Conservation (phyloP, 2,329 filamentous ascomycete species). For the Cadophora gregata region DNA sequence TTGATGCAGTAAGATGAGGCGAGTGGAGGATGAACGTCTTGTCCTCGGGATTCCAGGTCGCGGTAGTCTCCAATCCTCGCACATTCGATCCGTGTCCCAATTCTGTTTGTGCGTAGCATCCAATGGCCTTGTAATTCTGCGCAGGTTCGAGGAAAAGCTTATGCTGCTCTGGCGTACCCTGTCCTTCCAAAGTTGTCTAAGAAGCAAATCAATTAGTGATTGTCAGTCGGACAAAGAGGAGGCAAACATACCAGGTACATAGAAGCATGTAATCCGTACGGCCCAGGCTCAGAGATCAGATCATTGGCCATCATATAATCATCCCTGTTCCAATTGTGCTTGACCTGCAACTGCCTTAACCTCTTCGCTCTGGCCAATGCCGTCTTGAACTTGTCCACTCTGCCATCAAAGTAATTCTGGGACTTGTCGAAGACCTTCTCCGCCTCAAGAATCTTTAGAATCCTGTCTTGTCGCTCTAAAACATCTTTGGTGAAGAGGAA, state of each 20-base stretch:
- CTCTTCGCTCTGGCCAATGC: conserved; percentile 74
- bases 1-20: conserved; percentile 74
- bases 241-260: conserved; percentile 65
- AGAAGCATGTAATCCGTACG: conserved; percentile 73
- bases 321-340: conserved; percentile 70
- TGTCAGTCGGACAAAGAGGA: background rate
- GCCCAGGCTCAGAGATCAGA: conserved; percentile 74
- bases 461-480: conserved; percentile 62
- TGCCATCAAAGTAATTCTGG: conserved; percentile 76
- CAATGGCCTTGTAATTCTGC: conserved; percentile 73
- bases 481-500: conserved; percentile 72
- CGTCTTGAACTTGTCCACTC: conserved; percentile 71
- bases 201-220: conserved; percentile 20
- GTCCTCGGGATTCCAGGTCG: conserved; percentile 73
- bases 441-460: conserved; percentile 68
- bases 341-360: conserved; percentile 67
- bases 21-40: conserved; percentile 79
- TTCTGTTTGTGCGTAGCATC: conserved; percentile 83
- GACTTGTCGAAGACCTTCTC: conserved; percentile 80
- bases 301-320: conserved; percentile 70
- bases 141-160: conserved; percentile 74
- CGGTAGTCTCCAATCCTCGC: conserved; percentile 55
- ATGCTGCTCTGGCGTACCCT: conserved; percentile 75
- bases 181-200: conserved; percentile 71
- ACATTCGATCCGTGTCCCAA: conserved; percentile 81